phyloP scores from a whole-genome alignment of 2,329 filamentous ascomycete species.

The Aureobasidium sp. region DNA sequence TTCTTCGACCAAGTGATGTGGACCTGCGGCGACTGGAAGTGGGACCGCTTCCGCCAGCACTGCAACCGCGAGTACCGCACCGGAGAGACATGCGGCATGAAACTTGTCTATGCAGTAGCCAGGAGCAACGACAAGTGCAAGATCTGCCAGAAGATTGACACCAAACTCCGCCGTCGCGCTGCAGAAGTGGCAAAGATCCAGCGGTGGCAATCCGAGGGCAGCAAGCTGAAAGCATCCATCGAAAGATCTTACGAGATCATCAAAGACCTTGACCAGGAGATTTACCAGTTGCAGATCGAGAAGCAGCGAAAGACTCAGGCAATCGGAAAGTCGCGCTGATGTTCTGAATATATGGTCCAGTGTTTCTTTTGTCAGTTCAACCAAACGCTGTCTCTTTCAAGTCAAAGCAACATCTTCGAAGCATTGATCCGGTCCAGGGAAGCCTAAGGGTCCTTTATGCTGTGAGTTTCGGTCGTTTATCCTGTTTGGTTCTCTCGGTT shows the following conservation, averaged over 20 bases:
- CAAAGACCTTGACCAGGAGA: slow-evolving; percentile 60
- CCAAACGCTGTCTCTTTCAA: not conserved
- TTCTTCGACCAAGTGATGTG: slow-evolving; percentile 89
- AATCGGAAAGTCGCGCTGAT: slow-evolving; percentile 19
- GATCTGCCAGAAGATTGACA: slow-evolving; percentile 80
- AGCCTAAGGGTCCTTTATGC: not conserved
- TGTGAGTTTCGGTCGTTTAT: not conserved
- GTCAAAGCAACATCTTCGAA: not conserved
- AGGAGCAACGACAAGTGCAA: slow-evolving; percentile 61
- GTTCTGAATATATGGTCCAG: not conserved
- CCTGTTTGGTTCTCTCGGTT: too few relatives aligned
- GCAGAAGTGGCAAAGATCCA: slow-evolving; percentile 67
- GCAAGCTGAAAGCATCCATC: slow-evolving; percentile 49
- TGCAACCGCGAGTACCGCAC: slow-evolving; percentile 93
- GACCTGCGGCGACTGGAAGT: slow-evolving; percentile 84
- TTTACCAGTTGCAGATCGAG: slow-evolving; percentile 46
- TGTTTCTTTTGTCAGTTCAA: not conserved
- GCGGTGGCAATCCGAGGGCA: slow-evolving; percentile 67
- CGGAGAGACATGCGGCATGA: slow-evolving; percentile 92
- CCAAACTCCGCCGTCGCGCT: slow-evolving; percentile 64
- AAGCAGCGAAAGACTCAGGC: slow-evolving; percentile 18
- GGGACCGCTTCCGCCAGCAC: slow-evolving; percentile 85
- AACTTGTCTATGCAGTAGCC: slow-evolving; percentile 69
- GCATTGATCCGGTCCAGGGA: not conserved
- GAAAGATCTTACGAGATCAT: slow-evolving; percentile 64